A percentile compares a stretch with the other conserved stretches of the same genome.
phyloP scores from a whole-genome alignment of 2,329 filamentous ascomycete genomes.

The Penicillium psychrosexuale region DNA sequence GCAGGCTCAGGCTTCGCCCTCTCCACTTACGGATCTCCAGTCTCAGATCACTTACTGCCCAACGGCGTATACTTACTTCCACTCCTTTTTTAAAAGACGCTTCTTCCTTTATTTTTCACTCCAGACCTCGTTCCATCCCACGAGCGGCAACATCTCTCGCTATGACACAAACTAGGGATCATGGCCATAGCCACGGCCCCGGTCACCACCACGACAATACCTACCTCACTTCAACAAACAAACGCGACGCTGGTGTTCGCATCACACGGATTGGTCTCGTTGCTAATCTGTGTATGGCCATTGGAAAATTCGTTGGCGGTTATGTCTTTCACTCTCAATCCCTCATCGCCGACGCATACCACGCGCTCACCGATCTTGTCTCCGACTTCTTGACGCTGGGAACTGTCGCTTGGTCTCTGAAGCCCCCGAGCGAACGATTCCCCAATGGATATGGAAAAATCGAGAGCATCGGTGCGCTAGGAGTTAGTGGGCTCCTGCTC shows the following conservation, averaged over 20 bases:
- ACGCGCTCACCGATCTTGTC: constrained; percentile 90
- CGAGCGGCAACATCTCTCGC: constrained; percentile 8
- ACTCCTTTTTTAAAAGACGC: constrained; percentile 14
- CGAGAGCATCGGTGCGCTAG: constrained; percentile 90
- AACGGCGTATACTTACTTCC: constrained; percentile 21
- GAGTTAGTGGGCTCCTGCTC: constrained; percentile 87
- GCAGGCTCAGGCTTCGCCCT: constrained; percentile 39
- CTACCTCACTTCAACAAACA: constrained; percentile 76
- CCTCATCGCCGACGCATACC: constrained; percentile 89
- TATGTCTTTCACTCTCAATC: constrained; percentile 94
- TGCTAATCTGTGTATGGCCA: constrained; percentile 89
- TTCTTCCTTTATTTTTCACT: constrained; percentile 11
- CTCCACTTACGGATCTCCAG: constrained; percentile 19
- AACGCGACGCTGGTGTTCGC: constrained; percentile 86
- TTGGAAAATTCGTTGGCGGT: constrained; percentile 87
- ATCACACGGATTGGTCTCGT: constrained; percentile 87
- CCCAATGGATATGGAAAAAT: constrained; percentile 94
- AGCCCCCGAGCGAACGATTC: constrained; percentile 76
- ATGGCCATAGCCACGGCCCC: constrained; percentile 57
- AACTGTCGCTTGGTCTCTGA: constrained; percentile 90
- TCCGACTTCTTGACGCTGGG: constrained; percentile 92
- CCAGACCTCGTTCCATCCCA: constrained; percentile 11
- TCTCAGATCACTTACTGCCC: constrained; percentile 12
- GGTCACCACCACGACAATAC: constrained; percentile 72
- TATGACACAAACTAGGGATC: constrained; percentile 46